These are phyloP conservation scores for Hamiltosporidium tvaerminnensis DNA, from an alignment of 371 early-diverging fungal species.

Conservation along the genomic window DNA sequence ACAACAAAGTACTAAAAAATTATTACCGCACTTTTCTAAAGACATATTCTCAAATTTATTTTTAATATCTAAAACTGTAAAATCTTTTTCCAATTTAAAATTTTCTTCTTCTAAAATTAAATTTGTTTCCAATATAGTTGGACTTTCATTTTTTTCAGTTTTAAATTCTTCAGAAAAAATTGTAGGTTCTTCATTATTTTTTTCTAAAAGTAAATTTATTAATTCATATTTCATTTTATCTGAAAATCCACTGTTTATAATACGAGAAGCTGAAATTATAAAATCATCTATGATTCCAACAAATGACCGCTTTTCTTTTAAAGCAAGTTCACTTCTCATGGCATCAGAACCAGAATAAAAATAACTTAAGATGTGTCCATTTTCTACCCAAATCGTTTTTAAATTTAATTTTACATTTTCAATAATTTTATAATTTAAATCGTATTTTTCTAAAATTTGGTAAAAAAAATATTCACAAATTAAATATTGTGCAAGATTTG, in stretches of 20 bases:
- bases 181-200: neutral
- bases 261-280: slow-evolving; percentile 30
- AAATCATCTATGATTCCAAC: slow-evolving; percentile 33
- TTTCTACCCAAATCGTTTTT: slow-evolving; percentile 30
- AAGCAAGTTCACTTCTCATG: slow-evolving; percentile 31
- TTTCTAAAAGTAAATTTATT: slow-evolving; percentile 32
- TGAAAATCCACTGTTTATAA: slow-evolving; percentile 40
- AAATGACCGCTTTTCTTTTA: slow-evolving; percentile 25
- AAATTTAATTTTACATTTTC: neutral
- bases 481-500: slow-evolving; percentile 39
- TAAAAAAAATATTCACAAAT: slow-evolving; percentile 25
- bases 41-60: too few relatives aligned
- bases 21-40: too few relatives aligned
- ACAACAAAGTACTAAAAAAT: too few relatives aligned
- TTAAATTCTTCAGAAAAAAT: too few relatives aligned
- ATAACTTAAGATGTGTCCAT: slow-evolving; percentile 35
- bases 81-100: too few relatives aligned
- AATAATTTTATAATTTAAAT: too few relatives aligned
- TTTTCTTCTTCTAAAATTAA: too few relatives aligned
- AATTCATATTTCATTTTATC: slow-evolving; percentile 33
- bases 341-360: slow-evolving; percentile 43
- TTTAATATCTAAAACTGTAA: too few relatives aligned
- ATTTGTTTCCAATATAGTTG: too few relatives aligned
- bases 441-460: slow-evolving; percentile 1
- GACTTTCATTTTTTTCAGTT: too few relatives aligned